Base-by-base conservation (phyloP, 495 filamentous ascomycete species). In the Neurospora sp. region DNA sequence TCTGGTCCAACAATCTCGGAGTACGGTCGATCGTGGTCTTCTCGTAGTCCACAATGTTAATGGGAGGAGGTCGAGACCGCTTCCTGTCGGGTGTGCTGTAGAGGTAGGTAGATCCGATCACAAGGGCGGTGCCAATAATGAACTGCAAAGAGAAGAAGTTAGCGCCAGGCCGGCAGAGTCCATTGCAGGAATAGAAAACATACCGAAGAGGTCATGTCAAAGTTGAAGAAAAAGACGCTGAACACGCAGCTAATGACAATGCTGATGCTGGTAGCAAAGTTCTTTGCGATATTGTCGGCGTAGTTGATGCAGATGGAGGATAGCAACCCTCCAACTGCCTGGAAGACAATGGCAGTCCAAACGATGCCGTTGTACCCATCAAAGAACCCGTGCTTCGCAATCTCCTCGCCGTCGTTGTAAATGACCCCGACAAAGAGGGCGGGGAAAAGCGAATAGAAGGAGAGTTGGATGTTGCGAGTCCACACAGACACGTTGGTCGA, bases 381-480 rank as follows among this genome's bases (percentile, higher is more conserved):
- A 78, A 98, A 98, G 81, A 98, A 93, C 6, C 96, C 94, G 76
- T 92, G 88, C 79, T 89, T 88, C 27, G 91, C 87, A 72, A 99
- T 94, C 71, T 91, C 89, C 72, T 89, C 88, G 12, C 96, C 96
- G 77, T 99, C 96, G 71, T 92, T 91, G 78, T 92, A 90, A 4
- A 97, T 82, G 6, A 99, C 91, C 0, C 94, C 95, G 73, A 97
- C 87, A 74, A 97, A 90, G 0, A 97, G 83, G 2, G 94, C 92
- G 0, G 94, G 91, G 76, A 97, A 93, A 6, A 98, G 83, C 5
- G 94, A 96, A 82, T 96, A 98, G 77, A 98, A 90, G 0, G 94
- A 92, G 35, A 98, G 86, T 81, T 99, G 96, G 70, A 97, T 91
- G 78, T 99, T 99, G 40, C 96, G 89, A 48, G 96, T 90, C 96